phyloP scores from a whole-genome alignment of 2,329 filamentous ascomycete species.

The Arthrobotrys musiformis region DNA sequence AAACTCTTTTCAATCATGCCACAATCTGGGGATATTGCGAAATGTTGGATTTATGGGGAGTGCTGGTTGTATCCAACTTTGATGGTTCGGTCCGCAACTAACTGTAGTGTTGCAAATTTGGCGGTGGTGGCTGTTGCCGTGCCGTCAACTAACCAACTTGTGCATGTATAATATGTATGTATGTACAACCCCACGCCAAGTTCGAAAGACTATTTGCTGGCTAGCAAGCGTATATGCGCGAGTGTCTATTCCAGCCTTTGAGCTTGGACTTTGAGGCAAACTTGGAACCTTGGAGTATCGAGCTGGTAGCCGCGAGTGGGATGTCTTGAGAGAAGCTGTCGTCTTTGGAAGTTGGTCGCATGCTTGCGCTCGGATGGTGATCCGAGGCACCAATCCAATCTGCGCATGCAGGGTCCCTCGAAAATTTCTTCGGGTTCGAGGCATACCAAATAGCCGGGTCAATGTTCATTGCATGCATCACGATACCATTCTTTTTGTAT shows the following conservation, averaged over 20 bases:
- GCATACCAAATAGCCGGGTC: too few relatives aligned
- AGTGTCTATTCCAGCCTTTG: not conserved
- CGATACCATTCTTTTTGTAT: too few relatives aligned
- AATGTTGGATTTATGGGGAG: not conserved
- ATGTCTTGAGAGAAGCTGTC: not conserved
- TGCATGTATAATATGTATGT: too few relatives aligned
- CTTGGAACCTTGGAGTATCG: conserved; percentile 1
- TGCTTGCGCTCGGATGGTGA: not conserved
- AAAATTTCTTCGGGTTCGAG: not conserved
- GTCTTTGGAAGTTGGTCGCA: not conserved
- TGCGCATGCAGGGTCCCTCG: conserved; percentile 10
- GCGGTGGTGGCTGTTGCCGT: conserved; percentile 4
- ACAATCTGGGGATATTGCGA: conserved; percentile 15
- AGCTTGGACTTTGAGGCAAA: not conserved
- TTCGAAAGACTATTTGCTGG: not conserved
- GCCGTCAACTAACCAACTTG: not conserved
- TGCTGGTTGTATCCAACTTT: too few relatives aligned
- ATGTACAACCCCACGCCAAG: not conserved
- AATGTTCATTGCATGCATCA: too few relatives aligned
- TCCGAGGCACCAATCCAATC: conserved; percentile 7
- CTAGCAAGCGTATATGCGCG: too few relatives aligned
- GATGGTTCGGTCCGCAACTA: too few relatives aligned
- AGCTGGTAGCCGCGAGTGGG: not conserved
- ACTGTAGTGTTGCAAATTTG: not conserved
- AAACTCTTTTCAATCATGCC: not conserved